Evolutionary conservation across 257 asterid genomes (phyloP).

Genomic region (Jaltomata sinuosa): DNA sequence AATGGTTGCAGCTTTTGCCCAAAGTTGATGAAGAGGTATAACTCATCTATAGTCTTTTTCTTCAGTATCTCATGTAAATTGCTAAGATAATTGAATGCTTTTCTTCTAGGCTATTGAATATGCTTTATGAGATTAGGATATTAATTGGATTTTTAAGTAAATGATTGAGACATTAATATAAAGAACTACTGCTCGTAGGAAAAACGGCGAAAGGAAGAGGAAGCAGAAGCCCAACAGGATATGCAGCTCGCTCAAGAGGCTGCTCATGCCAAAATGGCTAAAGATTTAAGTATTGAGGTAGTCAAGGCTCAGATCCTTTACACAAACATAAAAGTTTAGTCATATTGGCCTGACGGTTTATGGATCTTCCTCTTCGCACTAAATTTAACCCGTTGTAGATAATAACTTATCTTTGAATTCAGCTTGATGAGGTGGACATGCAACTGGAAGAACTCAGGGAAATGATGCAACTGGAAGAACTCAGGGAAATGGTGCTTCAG

Average conservation of each 20-base stretch:
- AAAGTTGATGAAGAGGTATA: slow-evolving; percentile 91
- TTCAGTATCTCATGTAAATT: background rate
- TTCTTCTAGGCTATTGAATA: background rate
- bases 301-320: background rate
- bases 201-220: slow-evolving; percentile 65
- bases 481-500: slow-evolving; percentile 57
- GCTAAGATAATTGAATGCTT: background rate
- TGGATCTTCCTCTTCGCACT: background rate
- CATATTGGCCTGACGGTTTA: background rate
- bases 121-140: background rate
- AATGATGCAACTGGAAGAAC: slow-evolving; percentile 50
- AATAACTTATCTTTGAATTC: slow-evolving; percentile 18
- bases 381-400: background rate
- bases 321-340: background rate
- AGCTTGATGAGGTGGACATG: slow-evolving; percentile 60
- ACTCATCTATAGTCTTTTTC: background rate
- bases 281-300: slow-evolving; percentile 55
- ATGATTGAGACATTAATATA: slow-evolving; percentile 5
- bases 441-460: slow-evolving; percentile 65
- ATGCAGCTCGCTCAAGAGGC: slow-evolving; percentile 69
- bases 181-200: slow-evolving; percentile 36
- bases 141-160: background rate
- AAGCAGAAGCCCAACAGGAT: slow-evolving; percentile 52
- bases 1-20: slow-evolving; percentile 85
- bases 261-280: slow-evolving; percentile 64